Evolutionary conservation across 2,329 filamentous ascomycete genomes (phyloP).

Genomic region (Monilinia laxa): DNA sequence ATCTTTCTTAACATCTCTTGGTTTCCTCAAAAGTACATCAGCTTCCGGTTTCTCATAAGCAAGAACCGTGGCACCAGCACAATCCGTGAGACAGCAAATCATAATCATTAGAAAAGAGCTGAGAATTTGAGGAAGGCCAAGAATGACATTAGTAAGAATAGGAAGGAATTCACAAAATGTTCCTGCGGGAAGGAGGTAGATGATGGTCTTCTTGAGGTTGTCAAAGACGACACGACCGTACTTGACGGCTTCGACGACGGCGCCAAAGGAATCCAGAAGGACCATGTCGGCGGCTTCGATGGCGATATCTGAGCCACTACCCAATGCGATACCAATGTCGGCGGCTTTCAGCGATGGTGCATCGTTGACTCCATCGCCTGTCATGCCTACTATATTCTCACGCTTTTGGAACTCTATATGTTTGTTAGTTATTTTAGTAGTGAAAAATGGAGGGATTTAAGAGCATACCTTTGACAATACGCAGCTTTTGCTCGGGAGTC

Average conservation of each 20-base stretch:
- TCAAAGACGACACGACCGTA: slow-evolving; percentile 77
- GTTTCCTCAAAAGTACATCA: slow-evolving; percentile 67
- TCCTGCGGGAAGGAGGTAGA: slow-evolving; percentile 59
- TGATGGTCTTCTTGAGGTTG: slow-evolving; percentile 70
- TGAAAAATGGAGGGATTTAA: neutral
- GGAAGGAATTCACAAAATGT: slow-evolving; percentile 60
- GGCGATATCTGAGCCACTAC: slow-evolving; percentile 58
- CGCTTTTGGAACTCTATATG: slow-evolving; percentile 47
- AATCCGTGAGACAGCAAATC: slow-evolving; percentile 67
- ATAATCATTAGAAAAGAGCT: slow-evolving; percentile 56
- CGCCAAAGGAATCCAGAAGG: slow-evolving; percentile 66
- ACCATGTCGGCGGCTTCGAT: slow-evolving; percentile 64
- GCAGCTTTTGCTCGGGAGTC: slow-evolving; percentile 74
- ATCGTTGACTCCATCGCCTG: slow-evolving; percentile 50
- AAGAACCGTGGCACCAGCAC: slow-evolving; percentile 66
- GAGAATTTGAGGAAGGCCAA: slow-evolving; percentile 59
- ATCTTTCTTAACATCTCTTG: slow-evolving; percentile 66
- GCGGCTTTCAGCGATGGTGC: slow-evolving; percentile 56
- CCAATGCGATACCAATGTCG: slow-evolving; percentile 65
- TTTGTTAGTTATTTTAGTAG: neutral
- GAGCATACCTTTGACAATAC: slow-evolving; percentile 64
- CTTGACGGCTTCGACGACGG: slow-evolving; percentile 68
- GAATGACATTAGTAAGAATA: slow-evolving; percentile 57
- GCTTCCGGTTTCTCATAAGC: slow-evolving; percentile 76
- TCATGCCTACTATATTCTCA: slow-evolving; percentile 55